Conservation (phyloP, 179 eudicot genomes). For the Silene coronaria region DNA sequence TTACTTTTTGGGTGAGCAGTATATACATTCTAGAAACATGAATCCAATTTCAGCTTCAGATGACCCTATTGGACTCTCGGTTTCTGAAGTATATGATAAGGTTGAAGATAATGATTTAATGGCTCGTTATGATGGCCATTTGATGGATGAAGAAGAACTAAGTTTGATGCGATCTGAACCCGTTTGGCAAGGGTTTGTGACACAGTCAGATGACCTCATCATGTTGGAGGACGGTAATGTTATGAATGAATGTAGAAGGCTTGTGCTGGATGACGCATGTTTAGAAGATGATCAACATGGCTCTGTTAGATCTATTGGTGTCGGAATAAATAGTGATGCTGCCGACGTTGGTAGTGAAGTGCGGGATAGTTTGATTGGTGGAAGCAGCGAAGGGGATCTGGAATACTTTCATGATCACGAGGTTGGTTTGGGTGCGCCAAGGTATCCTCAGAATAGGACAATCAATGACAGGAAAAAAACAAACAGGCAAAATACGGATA, state of each 20-base stretch:
- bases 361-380: slow-evolving; percentile 81
- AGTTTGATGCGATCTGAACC: slow-evolving; percentile 85
- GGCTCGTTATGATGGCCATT: slow-evolving; percentile 76
- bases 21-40: slow-evolving; percentile 58
- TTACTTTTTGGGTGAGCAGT: slow-evolving; percentile 76
- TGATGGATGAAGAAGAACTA: slow-evolving; percentile 83
- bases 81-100: slow-evolving; percentile 58
- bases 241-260: slow-evolving; percentile 50
- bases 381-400: slow-evolving; percentile 79
- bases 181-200: slow-evolving; percentile 94
- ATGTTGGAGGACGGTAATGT: slow-evolving; percentile 66
- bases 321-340: slow-evolving; percentile 91
- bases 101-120: slow-evolving; percentile 51
- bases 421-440: slow-evolving; percentile 40
- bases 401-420: slow-evolving; percentile 72
- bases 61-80: slow-evolving; percentile 63
- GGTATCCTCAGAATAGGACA: slow-evolving; percentile 34
- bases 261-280: slow-evolving; percentile 50
- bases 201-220: slow-evolving; percentile 74
- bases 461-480: slow-evolving; percentile 39
- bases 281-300: slow-evolving; percentile 83
- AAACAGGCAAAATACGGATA: slow-evolving; percentile 42
- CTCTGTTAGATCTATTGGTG: slow-evolving; percentile 97
- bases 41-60: slow-evolving; percentile 54
- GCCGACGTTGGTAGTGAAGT: slow-evolving; percentile 85